Evolutionary conservation across 2,329 filamentous ascomycete genomes (phyloP).

Genomic region (Alternaria brassicicola): DNA sequence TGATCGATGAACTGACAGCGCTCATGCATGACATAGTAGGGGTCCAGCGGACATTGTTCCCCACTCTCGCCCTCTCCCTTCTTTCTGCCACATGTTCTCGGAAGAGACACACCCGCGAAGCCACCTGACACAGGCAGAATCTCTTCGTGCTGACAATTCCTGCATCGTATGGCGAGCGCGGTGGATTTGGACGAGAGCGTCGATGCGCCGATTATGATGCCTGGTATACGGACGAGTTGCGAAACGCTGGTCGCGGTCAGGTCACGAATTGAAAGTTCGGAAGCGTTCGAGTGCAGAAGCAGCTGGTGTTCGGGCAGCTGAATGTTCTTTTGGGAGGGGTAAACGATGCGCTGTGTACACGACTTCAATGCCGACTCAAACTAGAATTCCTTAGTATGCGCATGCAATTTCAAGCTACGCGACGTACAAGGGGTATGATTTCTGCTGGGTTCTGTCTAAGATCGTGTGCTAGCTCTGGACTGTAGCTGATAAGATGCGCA

Average conservation of each 20-base stretch:
- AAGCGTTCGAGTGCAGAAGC: slow-evolving; percentile 88
- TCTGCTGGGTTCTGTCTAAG: slow-evolving; percentile 89
- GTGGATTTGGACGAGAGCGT: slow-evolving; percentile 97
- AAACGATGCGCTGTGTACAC: slow-evolving; percentile 93
- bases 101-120: slow-evolving; percentile 85
- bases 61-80: slow-evolving; percentile 69
- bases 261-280: slow-evolving; percentile 90
- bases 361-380: slow-evolving; percentile 89
- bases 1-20: slow-evolving; percentile 95
- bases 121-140: slow-evolving; percentile 78
- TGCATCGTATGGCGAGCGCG: slow-evolving; percentile 82
- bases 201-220: slow-evolving; percentile 96
- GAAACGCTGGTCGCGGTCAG: slow-evolving; percentile 92
- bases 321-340: slow-evolving; percentile 71
- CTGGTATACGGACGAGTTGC: slow-evolving; percentile 92
- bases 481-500: slow-evolving; percentile 92
- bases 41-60: slow-evolving; percentile 86
- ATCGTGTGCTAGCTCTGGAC: slow-evolving; percentile 90
- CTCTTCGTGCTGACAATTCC: slow-evolving; percentile 77
- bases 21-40: slow-evolving; percentile 95
- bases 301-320: slow-evolving; percentile 89
- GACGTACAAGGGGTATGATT: slow-evolving; percentile 82
- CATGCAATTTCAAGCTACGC: not conserved
- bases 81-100: slow-evolving; percentile 73
- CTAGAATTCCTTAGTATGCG: slow-evolving; percentile 55